Evolutionary conservation across 805 yeast species (phyloP), one percentile per base, ranked within the genome.

Genomic region (Wickerhamomyces silvicola): DNA sequence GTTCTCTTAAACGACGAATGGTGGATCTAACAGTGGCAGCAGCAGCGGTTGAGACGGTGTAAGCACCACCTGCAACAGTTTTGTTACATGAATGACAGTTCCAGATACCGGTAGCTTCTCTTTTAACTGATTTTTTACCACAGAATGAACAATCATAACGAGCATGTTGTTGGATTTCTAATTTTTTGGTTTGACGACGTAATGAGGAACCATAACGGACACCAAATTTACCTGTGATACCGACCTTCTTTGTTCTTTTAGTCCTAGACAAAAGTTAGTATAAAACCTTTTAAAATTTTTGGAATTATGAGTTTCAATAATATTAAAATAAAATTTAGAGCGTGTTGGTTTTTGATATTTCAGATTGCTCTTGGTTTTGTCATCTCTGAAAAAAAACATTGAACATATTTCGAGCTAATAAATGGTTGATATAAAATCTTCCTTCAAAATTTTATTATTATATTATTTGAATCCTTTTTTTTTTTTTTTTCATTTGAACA

Each of bases 211-310:
- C 95, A 79, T 92, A 92, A 81, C 99, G 88, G 76, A 92, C 97
- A 86, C 99, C 99, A 81, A 86, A 92, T 79, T 94, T 94, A 81
- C 99, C 99, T 70, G 99, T 92, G 80, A 92, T 92, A 73, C 99
- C 99, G 70, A 92, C 99, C 86, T 92, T 92, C 94, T 92, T 92
- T 60, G 99, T 92, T 84, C 99, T 90, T 77, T 94, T 92, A 73
- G 98, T 84, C 99, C 95, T 86, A 36, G 59, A 48, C 28, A 33
- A 22, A n/a, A 24, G 74, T 69, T 68, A 68, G 73, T 68, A 66
- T 22, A 11, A 3, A 15, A 21, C 5, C 27, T 20, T 10, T 15
- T 3, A 17, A 22, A 10, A 22, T 11, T 10, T 11, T 22, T 6
- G 5, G n/a, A 5, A 9, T n/a, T n/a, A n/a, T n/a, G n/a, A n/a